phyloP scores from a whole-genome alignment of 164 flowering plant genomes.

The Nymphaea thermarum region DNA sequence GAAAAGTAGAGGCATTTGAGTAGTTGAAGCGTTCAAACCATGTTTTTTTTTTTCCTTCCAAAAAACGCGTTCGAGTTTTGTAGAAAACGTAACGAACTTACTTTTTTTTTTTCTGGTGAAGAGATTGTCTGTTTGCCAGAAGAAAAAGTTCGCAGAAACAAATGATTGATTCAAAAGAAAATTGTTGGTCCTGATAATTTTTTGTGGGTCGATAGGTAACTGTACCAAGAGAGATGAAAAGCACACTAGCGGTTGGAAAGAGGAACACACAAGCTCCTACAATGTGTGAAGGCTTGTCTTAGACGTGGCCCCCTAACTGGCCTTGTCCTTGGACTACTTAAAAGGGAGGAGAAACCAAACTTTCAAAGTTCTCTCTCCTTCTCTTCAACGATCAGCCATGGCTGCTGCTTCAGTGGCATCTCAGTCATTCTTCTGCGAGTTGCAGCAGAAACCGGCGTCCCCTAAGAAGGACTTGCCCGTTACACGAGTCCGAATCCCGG shows the following conservation, averaged over 20 bases:
- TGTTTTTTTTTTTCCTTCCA: no score
- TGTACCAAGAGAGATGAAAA: background rate
- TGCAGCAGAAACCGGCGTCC: constrained; percentile 9
- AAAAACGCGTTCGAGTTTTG: no score
- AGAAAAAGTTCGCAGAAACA: no score
- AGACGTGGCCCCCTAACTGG: background rate
- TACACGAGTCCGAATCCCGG: background rate
- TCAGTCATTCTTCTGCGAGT: constrained; percentile 22
- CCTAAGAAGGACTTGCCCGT: constrained; percentile 5
- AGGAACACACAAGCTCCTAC: background rate
- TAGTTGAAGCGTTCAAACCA: no score
- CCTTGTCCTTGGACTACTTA: background rate
- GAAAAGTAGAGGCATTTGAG: no score
- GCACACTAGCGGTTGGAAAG: background rate
- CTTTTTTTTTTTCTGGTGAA: no score
- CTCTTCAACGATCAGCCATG: background rate
- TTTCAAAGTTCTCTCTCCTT: background rate
- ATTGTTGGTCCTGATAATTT: no score
- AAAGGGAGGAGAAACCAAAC: background rate
- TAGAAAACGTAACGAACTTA: no score
- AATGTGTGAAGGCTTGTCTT: background rate
- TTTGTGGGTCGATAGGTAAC: no score
- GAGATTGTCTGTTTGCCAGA: no score
- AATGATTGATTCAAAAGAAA: no score
- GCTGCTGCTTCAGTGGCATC: constrained; percentile 8